Evolutionary conservation across 805 yeast species (phyloP).

Genomic region (Jamesozyma piceae): DNA sequence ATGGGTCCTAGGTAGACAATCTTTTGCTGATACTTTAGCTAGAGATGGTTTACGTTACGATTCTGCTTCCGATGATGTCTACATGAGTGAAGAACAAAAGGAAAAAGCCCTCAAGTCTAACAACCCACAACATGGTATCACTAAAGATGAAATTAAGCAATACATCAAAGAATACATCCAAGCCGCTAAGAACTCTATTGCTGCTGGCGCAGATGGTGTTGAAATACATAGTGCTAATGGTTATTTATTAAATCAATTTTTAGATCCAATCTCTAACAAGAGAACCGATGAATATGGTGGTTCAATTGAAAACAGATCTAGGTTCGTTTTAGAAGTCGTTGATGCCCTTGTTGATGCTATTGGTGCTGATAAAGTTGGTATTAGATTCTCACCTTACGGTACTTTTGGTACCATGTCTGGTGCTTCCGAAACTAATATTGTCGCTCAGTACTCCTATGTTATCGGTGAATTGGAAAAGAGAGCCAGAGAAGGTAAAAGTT

Average conservation of each 20-base stretch:
- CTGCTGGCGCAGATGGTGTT: conserved; percentile 44
- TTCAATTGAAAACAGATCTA: conserved; percentile 39
- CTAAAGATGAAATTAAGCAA: conserved; percentile 32
- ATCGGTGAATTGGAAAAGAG: conserved; percentile 33
- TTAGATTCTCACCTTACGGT: conserved; percentile 43
- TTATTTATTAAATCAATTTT: conserved; percentile 46
- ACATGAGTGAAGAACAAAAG: conserved; percentile 29
- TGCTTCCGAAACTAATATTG: conserved; percentile 20
- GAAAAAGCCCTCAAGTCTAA: conserved; percentile 27
- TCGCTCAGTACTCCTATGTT: conserved; percentile 34
- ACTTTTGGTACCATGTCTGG: conserved; percentile 34
- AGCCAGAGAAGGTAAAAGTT: conserved; percentile 26
- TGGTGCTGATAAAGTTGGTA: conserved; percentile 41
- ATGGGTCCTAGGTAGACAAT: conserved; percentile 41
- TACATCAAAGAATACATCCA: conserved; percentile 34
- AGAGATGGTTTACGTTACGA: conserved; percentile 31
- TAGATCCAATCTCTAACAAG: conserved; percentile 37
- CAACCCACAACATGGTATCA: conserved; percentile 25
- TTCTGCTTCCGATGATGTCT: conserved; percentile 33
- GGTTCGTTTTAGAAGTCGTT: conserved; percentile 38
- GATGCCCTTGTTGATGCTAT: conserved; percentile 42
- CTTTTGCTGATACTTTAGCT: conserved; percentile 31
- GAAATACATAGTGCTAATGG: conserved; percentile 65
- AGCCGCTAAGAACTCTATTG: conserved; percentile 35
- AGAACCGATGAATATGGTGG: conserved; percentile 49